These are phyloP conservation scores for Panus rudis DNA, from an alignment of 768 basidiomycete genomes.

Conservation along the genomic window DNA sequence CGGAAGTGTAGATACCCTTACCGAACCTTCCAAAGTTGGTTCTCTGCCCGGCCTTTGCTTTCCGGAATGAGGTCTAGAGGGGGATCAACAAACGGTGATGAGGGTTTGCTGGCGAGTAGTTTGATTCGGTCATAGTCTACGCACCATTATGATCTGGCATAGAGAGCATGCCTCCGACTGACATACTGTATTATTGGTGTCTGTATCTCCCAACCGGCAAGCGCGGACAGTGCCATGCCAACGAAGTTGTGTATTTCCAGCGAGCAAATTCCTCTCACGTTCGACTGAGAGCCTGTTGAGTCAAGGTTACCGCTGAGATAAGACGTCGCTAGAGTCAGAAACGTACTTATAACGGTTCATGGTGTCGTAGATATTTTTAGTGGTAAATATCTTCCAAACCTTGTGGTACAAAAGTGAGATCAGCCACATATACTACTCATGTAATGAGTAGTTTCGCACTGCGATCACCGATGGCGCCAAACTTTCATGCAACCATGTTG, in stretches of 20 bases:
- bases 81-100: too few species aligned
- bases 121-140: background rate
- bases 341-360: conserved; percentile 18
- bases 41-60: conserved; percentile 7
- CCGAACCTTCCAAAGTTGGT: conserved; percentile 21
- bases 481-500: conserved; percentile 16
- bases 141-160: conserved; percentile 18
- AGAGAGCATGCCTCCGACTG: conserved; percentile 9
- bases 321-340: background rate
- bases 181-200: conserved; percentile 11
- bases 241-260: conserved; percentile 19
- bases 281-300: conserved; percentile 13
- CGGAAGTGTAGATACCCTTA: conserved; percentile 20
- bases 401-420: conserved; percentile 1
- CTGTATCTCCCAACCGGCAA: conserved; percentile 18
- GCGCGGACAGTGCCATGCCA: conserved; percentile 22
- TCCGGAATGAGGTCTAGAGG: conserved; percentile 16
- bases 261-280: conserved; percentile 1
- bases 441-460: conserved; percentile 1
- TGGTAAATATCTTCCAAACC: conserved; percentile 19
- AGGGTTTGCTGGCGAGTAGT: background rate
- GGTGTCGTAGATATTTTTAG: conserved; percentile 6
- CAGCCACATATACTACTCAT: background rate
- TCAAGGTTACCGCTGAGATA: background rate
- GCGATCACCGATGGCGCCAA: conserved; percentile 10